Percentiles rank a stretch among this genome's conserved stretches.
These are phyloP conservation scores for Mycena galericulata DNA, from an alignment of 768 basidiomycete genomes.

Conservation along the genomic window DNA sequence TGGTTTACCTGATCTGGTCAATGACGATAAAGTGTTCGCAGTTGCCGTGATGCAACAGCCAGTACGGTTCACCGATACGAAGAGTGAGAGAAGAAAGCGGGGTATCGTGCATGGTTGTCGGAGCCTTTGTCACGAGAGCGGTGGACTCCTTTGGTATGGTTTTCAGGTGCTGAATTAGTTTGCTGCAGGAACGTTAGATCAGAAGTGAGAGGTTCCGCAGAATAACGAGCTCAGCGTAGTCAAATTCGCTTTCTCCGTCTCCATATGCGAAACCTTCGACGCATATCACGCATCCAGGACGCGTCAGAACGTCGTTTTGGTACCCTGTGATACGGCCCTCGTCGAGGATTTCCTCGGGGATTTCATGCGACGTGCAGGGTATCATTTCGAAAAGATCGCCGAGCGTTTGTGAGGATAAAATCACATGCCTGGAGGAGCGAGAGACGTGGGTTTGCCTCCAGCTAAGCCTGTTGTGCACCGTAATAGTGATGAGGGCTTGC, in stretches of 20 bases:
- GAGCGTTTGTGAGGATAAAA: constrained; percentile 80
- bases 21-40: constrained; percentile 86
- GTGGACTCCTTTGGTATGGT: constrained; percentile 46
- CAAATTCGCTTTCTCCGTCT: constrained; percentile 57
- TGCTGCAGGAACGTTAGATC: constrained; percentile 49
- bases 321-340: constrained; percentile 49
- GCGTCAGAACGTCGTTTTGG: constrained; percentile 28
- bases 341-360: constrained; percentile 56
- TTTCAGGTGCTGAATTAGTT: constrained; percentile 54
- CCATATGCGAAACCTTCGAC: constrained; percentile 73
- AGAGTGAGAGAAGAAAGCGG: constrained; percentile 66
- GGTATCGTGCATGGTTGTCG: constrained; percentile 60
- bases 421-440: constrained; percentile 75
- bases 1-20: constrained; percentile 74
- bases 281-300: constrained; percentile 63
- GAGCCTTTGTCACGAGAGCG: constrained; percentile 52
- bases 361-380: constrained; percentile 71
- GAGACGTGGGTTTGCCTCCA: constrained; percentile 72
- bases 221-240: constrained; percentile 65
- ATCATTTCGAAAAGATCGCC: constrained; percentile 69
- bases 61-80: constrained; percentile 81
- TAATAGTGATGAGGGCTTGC: constrained; percentile 67
- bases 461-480: constrained; percentile 68
- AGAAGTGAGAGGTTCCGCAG: not conserved
- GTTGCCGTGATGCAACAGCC: constrained; percentile 83